Evolutionary conservation across 805 yeast genomes (phyloP).

Genomic region (Sugiyamaella chiloensis): DNA sequence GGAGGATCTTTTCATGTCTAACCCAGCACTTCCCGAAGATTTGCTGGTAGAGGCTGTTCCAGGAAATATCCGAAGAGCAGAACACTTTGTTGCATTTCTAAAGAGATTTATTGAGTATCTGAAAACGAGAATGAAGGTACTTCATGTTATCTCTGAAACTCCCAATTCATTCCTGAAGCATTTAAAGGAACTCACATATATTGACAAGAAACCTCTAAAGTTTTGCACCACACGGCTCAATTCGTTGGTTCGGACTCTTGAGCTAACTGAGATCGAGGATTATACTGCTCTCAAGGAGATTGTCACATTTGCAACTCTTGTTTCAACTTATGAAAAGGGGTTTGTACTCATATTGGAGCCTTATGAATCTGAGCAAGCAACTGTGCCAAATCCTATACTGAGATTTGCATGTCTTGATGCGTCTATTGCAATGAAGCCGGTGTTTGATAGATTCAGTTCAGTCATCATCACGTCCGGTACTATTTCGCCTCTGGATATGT

Average conservation of each 20-base stretch:
- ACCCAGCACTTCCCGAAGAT: conserved; percentile 84
- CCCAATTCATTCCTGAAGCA: conserved; percentile 92
- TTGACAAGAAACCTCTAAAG: conserved; percentile 85
- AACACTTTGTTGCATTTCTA: conserved; percentile 90
- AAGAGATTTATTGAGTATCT: conserved; percentile 90
- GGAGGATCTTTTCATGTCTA: conserved; percentile 72
- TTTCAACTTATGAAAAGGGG: conserved; percentile 92
- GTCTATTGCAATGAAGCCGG: conserved; percentile 95
- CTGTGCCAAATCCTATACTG: conserved; percentile 94
- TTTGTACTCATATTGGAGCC: conserved; percentile 92
- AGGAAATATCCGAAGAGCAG: conserved; percentile 95
- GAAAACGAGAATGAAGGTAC: conserved; percentile 94
- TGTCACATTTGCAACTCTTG: conserved; percentile 94
- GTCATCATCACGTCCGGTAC: conserved; percentile 97
- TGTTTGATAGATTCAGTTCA: conserved; percentile 86
- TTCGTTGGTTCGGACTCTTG: conserved; percentile 82
- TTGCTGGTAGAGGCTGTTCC: conserved; percentile 90
- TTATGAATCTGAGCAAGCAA: conserved; percentile 88
- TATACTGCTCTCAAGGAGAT: conserved; percentile 90
- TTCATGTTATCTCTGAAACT: conserved; percentile 97
- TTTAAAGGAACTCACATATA: conserved; percentile 86
- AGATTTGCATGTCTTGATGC: conserved; percentile 96
- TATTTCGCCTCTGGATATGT: conserved; percentile 97
- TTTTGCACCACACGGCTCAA: conserved; percentile 92
- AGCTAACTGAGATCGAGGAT: conserved; percentile 84